Percentiles rank a stretch among this genome's conserved stretches.
These are phyloP conservation scores for Podila horticola DNA, from an alignment of 192 early-diverging fungal species.

Conservation along the genomic window DNA sequence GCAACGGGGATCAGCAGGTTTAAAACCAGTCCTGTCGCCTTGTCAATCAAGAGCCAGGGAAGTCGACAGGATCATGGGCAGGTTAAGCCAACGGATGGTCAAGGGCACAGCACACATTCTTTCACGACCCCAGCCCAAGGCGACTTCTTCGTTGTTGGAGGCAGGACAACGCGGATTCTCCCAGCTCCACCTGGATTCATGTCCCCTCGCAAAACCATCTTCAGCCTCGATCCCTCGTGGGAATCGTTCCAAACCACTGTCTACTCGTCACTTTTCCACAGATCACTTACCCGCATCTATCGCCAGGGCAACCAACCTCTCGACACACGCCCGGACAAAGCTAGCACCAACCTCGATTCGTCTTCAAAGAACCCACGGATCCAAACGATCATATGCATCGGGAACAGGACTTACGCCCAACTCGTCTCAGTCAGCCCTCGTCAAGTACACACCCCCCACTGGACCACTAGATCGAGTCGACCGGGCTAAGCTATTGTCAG, in stretches of 20 bases:
- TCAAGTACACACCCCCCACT: slow-evolving; percentile 42
- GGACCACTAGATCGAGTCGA: slow-evolving; percentile 36
- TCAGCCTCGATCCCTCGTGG: not conserved
- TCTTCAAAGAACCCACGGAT: not conserved
- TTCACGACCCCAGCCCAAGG: slow-evolving; percentile 23
- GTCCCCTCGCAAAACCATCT: not conserved
- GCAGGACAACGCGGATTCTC: slow-evolving; percentile 12
- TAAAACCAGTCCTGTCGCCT: slow-evolving; percentile 6
- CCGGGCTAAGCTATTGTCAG: slow-evolving; percentile 66
- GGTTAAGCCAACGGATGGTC: slow-evolving; percentile 30
- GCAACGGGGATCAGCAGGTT: slow-evolving; percentile 21
- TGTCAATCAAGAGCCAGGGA: slow-evolving; percentile 4
- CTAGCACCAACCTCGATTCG: slow-evolving; percentile 21
- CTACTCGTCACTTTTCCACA: too few species aligned
- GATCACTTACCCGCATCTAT: not conserved
- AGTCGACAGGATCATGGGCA: slow-evolving; percentile 23
- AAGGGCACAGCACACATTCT: slow-evolving; percentile 29
- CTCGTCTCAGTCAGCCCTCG: slow-evolving; percentile 13
- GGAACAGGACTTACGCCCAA: not conserved
- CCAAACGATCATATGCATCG: slow-evolving; percentile 14
- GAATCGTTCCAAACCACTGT: not conserved
- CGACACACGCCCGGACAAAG: slow-evolving; percentile 4
- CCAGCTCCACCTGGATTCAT: not conserved
- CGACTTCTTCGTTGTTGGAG: slow-evolving; percentile 6
- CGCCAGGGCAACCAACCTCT: slow-evolving; percentile 1